phyloP scores from a whole-genome alignment of 345 rosid genomes.

The Capsella bursapastoris region DNA sequence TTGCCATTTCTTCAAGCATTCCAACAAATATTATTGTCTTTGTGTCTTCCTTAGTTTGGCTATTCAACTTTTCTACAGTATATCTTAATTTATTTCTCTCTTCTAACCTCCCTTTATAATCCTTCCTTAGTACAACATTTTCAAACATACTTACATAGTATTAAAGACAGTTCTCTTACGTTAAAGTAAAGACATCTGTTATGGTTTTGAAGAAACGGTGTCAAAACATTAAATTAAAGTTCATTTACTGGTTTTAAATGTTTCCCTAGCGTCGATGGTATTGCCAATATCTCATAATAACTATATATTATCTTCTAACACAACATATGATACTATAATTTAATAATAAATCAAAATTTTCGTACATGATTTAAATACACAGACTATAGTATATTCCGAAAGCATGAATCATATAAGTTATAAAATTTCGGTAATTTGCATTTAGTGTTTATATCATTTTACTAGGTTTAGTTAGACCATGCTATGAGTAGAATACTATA shows the following conservation, averaged over 20 bases:
- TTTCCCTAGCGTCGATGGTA: not conserved
- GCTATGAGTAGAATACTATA: not conserved
- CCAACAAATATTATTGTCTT: not conserved
- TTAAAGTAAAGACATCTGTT: not conserved
- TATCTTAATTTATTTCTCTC: not conserved
- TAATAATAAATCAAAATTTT: too few relatives aligned
- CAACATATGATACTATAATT: not conserved
- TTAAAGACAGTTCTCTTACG: not conserved
- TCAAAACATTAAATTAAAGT: not conserved
- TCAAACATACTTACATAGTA: not conserved
- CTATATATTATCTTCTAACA: too few relatives aligned
- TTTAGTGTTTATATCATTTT: not conserved
- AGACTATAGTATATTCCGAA: not conserved
- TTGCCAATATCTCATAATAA: not conserved
- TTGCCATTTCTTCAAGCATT: conserved; percentile 37
- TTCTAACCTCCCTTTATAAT: not conserved
- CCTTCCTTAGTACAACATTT: not conserved
- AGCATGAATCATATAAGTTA: not conserved
- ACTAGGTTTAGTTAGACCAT: not conserved
- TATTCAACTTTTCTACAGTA: not conserved
- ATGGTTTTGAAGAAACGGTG: not conserved
- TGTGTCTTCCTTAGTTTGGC: not conserved
- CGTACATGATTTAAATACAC: not conserved
- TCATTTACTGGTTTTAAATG: not conserved
- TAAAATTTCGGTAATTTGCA: not conserved